A percentile compares a stretch with the other conserved stretches of the same genome.
These are phyloP conservation scores for Syncephalastrum contaminatum DNA, from an alignment of 371 early-diverging fungal species.

Conservation along the genomic window DNA sequence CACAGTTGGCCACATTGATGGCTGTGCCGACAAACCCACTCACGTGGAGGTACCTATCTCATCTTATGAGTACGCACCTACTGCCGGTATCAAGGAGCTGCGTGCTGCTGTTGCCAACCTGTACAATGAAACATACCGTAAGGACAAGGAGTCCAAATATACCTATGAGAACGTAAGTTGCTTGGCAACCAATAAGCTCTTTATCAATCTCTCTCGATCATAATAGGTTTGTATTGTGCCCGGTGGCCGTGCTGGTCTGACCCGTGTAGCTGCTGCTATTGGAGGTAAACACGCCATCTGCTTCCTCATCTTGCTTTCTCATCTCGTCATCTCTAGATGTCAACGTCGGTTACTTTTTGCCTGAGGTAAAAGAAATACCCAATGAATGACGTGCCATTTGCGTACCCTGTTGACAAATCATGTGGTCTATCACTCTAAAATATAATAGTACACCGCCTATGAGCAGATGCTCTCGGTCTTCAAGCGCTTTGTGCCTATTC, in stretches of 20 bases:
- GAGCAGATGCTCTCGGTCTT: slow-evolving; percentile 49
- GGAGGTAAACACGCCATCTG: slow-evolving; percentile 21
- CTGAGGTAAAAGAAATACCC: slow-evolving; percentile 29
- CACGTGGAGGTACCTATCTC: slow-evolving; percentile 20
- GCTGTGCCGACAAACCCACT: slow-evolving; percentile 35
- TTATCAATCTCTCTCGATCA: background rate
- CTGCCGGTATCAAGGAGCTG: slow-evolving; percentile 42
- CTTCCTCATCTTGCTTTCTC: too few relatives aligned
- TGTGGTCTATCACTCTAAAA: background rate
- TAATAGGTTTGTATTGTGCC: slow-evolving; percentile 48
- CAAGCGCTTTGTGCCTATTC: slow-evolving; percentile 54
- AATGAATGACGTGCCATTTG: background rate
- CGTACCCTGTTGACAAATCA: background rate
- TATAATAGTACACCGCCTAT: slow-evolving; percentile 42
- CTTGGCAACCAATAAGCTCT: too few relatives aligned
- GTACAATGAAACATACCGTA: slow-evolving; percentile 49
- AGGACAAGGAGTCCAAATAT: slow-evolving; percentile 38
- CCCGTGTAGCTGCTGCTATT: slow-evolving; percentile 49
- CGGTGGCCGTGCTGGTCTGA: slow-evolving; percentile 54
- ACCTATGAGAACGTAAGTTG: slow-evolving; percentile 44
- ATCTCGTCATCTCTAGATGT: slow-evolving; percentile 5
- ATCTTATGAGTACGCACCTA: slow-evolving; percentile 43
- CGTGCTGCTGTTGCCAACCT: slow-evolving; percentile 46
- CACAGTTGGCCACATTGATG: slow-evolving; percentile 42
- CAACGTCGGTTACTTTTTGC: slow-evolving; percentile 54